A percentile compares a stretch with the other conserved stretches of the same genome.
These are phyloP conservation scores for Drosera spatulata DNA, from an alignment of 179 eudicot genomes.

Conservation along the genomic window DNA sequence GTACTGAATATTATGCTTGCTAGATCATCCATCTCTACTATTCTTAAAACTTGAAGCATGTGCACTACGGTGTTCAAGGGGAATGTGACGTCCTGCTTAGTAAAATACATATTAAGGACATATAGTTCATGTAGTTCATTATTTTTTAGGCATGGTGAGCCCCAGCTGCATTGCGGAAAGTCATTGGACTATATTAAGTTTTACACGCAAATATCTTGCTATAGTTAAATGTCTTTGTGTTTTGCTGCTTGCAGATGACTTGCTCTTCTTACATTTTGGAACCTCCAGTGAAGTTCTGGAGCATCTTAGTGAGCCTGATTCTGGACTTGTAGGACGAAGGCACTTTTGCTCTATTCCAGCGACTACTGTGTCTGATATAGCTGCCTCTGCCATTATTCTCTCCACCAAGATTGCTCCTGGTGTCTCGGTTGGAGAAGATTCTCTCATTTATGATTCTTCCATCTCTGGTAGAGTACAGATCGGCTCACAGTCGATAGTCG, in stretches of 20 bases:
- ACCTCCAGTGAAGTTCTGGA: conserved; percentile 97
- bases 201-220: too few species aligned
- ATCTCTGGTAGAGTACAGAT: too few species aligned
- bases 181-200: too few species aligned
- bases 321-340: conserved; percentile 79
- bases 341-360: conserved; percentile 96
- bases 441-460: conserved; percentile 80
- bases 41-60: too few species aligned
- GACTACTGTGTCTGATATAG: conserved; percentile 89
- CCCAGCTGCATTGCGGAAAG: too few species aligned
- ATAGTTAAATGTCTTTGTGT: background rate
- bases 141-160: too few species aligned
- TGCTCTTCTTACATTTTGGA: conserved; percentile 88
- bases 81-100: too few species aligned
- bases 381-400: conserved; percentile 81
- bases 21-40: background rate
- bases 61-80: too few species aligned
- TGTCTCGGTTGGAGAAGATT: too few species aligned
- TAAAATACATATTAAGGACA: too few species aligned
- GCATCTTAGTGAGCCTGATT: conserved; percentile 50
- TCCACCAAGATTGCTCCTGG: conserved; percentile 75
- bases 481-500: conserved; percentile 74
- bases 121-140: too few species aligned
- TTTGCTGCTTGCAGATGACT: conserved; percentile 50
- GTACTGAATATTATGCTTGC: background rate